Conservation (phyloP, 106 monocot genomes). For the Phalaenopsis aphrodite region DNA sequence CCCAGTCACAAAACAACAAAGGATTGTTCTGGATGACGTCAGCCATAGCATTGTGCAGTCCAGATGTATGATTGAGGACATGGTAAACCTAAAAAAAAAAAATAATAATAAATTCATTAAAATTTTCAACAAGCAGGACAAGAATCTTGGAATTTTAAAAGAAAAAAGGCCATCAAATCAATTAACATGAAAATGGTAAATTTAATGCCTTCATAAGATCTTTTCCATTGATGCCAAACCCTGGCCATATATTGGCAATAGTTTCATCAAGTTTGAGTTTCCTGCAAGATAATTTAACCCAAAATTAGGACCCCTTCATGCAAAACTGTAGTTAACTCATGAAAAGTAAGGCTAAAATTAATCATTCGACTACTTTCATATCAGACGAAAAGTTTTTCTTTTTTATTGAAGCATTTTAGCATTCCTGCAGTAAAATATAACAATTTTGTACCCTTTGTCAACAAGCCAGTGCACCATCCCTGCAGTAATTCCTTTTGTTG, state of each 20-base stretch:
- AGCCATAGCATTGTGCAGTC: constrained; percentile 75
- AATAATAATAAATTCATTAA: constrained; percentile 8
- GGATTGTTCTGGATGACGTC: constrained; percentile 54
- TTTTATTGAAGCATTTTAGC: background rate
- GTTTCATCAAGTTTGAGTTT: constrained; percentile 77
- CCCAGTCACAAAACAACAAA: constrained; percentile 84
- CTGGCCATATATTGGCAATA: constrained; percentile 88
- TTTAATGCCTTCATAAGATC: constrained; percentile 64
- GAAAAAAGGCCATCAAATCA: background rate
- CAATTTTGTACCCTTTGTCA: constrained; percentile 53
- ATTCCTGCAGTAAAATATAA: background rate
- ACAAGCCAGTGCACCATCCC: constrained; percentile 91
- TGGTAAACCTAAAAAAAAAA: constrained; percentile 63
- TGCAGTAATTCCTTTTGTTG: constrained; percentile 83
- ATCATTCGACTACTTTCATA: background rate
- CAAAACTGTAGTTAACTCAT: background rate
- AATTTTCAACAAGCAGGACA: background rate
- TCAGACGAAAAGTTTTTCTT: background rate
- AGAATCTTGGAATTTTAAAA: background rate
- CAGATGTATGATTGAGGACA: constrained; percentile 93
- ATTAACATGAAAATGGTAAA: background rate
- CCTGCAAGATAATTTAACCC: constrained; percentile 28
- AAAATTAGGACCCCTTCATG: background rate
- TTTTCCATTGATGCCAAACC: constrained; percentile 61
- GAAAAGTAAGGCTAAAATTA: background rate